These are phyloP conservation scores for Globisporangium heterothallicum DNA, from an alignment of 352 stramenopile genomes.

Conservation along the genomic window DNA sequence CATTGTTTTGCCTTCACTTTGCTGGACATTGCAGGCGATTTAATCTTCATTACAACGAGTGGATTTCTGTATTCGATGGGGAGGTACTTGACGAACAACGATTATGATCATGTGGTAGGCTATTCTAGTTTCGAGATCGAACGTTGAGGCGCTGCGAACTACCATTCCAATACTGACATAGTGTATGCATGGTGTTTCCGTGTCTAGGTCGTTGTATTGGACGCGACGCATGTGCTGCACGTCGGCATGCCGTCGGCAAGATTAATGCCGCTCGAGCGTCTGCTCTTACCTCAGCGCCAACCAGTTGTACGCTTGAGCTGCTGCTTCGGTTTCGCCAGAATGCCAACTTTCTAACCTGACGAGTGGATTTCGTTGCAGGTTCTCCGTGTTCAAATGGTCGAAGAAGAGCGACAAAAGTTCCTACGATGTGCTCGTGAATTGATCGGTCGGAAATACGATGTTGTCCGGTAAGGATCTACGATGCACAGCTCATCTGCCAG, in stretches of 20 bases:
- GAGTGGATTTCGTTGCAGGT: slow-evolving; percentile 44
- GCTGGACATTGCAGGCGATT: slow-evolving; percentile 35
- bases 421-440: slow-evolving; percentile 55
- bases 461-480: slow-evolving; percentile 35
- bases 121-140: background rate
- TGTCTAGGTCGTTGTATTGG: slow-evolving; percentile 59
- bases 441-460: slow-evolving; percentile 58
- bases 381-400: slow-evolving; percentile 40
- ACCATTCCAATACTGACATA: too few relatives aligned
- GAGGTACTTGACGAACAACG: slow-evolving; percentile 53
- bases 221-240: slow-evolving; percentile 55
- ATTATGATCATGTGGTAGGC: slow-evolving; percentile 69
- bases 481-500: background rate
- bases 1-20: slow-evolving; percentile 1
- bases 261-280: slow-evolving; percentile 53
- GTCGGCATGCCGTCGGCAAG: slow-evolving; percentile 52
- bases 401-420: slow-evolving; percentile 43
- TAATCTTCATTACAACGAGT: slow-evolving; percentile 79
- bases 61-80: slow-evolving; percentile 64
- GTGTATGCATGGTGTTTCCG: too few relatives aligned
- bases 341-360: too few relatives aligned
- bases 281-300: slow-evolving; percentile 62
- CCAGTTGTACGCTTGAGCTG: slow-evolving; percentile 40
- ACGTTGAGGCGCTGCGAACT: background rate
- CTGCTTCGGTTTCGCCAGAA: slow-evolving; percentile 1